phyloP scores from a whole-genome alignment of 1,139 yeast genomes.

The Pichia cactophila region DNA sequence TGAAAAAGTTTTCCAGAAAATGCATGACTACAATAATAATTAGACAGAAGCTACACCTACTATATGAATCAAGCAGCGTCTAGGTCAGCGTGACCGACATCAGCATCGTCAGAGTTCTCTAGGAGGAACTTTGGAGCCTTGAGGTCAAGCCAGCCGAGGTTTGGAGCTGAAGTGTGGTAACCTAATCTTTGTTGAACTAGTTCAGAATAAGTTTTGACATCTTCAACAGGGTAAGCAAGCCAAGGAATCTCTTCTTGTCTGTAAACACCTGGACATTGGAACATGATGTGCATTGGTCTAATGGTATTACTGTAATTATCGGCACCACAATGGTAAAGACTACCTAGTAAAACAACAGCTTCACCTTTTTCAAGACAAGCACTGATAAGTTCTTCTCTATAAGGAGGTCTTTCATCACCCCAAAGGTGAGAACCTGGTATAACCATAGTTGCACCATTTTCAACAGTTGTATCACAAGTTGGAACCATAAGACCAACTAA shows the following conservation, averaged over 20 bases:
- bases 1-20: too few species aligned
- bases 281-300: slow-evolving; percentile 16
- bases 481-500: slow-evolving; percentile 22
- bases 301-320: slow-evolving; percentile 9
- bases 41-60: too few species aligned
- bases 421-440: slow-evolving; percentile 26
- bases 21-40: too few species aligned
- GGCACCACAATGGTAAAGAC: slow-evolving; percentile 17
- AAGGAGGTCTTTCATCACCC: slow-evolving; percentile 18
- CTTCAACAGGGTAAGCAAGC: slow-evolving; percentile 11
- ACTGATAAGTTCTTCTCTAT: slow-evolving; percentile 12
- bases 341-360: slow-evolving; percentile 14
- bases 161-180: slow-evolving; percentile 13
- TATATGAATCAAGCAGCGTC: slow-evolving; percentile 9
- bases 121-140: slow-evolving; percentile 12
- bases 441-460: slow-evolving; percentile 26
- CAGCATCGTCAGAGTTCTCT: slow-evolving; percentile 1
- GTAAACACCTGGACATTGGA: slow-evolving; percentile 14
- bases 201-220: slow-evolving; percentile 12
- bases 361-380: slow-evolving; percentile 16
- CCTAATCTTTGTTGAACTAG: slow-evolving; percentile 14
- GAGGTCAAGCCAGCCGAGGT: slow-evolving; percentile 16
- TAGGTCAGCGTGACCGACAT: slow-evolving; percentile 13
- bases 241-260: slow-evolving; percentile 16
- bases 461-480: slow-evolving; percentile 21